These are phyloP conservation scores for Gossypium rotundifolium DNA, from an alignment of 345 rosid genomes.

Conservation along the genomic window DNA sequence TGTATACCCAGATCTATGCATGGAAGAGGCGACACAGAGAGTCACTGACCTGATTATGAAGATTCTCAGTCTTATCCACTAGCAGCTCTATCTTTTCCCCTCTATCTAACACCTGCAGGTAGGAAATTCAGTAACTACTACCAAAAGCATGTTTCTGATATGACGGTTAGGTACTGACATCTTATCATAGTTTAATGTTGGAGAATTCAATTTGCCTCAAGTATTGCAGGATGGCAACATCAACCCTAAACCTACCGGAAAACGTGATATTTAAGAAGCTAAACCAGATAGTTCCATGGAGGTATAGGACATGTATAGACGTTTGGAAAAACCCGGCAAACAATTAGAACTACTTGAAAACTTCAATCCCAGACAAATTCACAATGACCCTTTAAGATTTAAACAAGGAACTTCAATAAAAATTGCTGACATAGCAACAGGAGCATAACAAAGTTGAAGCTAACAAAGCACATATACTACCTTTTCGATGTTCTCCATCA, in stretches of 20 bases:
- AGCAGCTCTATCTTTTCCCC: constrained; percentile 98
- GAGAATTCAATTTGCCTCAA: background rate
- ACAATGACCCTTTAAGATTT: background rate
- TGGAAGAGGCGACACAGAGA: background rate
- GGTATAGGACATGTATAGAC: background rate
- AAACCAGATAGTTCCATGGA: background rate
- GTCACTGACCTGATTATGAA: constrained; percentile 80
- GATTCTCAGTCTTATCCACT: constrained; percentile 98
- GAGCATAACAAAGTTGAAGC: background rate
- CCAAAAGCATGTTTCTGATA: background rate
- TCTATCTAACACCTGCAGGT: constrained; percentile 84
- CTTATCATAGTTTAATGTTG: background rate
- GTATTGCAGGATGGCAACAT: background rate
- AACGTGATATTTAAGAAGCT: background rate
- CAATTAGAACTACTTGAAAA: background rate
- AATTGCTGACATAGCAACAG: background rate
- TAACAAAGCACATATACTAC: constrained; percentile 21
- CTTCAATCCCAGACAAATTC: background rate
- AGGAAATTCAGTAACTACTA: background rate
- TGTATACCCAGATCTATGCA: background rate
- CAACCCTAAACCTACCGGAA: background rate
- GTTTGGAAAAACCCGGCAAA: background rate
- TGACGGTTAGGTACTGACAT: background rate
- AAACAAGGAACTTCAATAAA: background rate
- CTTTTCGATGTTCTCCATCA: constrained; percentile 99